phyloP scores from a whole-genome alignment of 345 rosid species.

The Turritis glabra region DNA sequence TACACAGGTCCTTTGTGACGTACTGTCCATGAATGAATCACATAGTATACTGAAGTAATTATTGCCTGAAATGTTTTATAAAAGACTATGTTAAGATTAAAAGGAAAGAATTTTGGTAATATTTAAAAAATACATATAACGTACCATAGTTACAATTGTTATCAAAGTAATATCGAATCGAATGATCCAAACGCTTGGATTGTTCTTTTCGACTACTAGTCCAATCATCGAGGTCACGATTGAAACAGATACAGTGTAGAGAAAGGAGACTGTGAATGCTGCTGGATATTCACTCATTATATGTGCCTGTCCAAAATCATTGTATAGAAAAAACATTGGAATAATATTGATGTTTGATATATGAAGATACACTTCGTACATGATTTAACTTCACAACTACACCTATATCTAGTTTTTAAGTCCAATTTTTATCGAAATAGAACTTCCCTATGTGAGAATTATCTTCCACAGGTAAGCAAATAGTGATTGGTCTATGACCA shows the following conservation, averaged over 20 bases:
- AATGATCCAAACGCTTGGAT: constrained; percentile 60
- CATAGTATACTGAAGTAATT: constrained; percentile 45
- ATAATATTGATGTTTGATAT: neutral
- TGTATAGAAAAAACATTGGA: neutral
- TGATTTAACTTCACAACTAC: neutral
- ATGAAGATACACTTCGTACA: neutral
- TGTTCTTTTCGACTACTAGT: constrained; percentile 45
- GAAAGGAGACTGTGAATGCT: constrained; percentile 64
- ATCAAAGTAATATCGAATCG: constrained; percentile 49
- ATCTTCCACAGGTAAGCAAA: too few relatives aligned
- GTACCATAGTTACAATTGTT: constrained; percentile 58
- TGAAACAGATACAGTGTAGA: constrained; percentile 53
- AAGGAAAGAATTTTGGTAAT: neutral
- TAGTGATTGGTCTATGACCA: too few relatives aligned
- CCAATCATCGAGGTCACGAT: constrained; percentile 52
- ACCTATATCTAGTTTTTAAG: neutral
- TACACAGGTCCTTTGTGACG: constrained; percentile 65
- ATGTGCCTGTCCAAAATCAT: constrained; percentile 48
- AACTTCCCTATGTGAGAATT: too few relatives aligned
- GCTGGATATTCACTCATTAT: constrained; percentile 80
- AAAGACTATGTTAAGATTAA: neutral
- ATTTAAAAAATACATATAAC: neutral
- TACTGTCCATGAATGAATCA: constrained; percentile 57
- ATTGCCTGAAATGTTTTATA: constrained; percentile 49
- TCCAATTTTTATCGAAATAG: too few relatives aligned